Base-by-base conservation (phyloP, 2,329 filamentous ascomycete genomes). In the Sarocladiaceae sp. region DNA sequence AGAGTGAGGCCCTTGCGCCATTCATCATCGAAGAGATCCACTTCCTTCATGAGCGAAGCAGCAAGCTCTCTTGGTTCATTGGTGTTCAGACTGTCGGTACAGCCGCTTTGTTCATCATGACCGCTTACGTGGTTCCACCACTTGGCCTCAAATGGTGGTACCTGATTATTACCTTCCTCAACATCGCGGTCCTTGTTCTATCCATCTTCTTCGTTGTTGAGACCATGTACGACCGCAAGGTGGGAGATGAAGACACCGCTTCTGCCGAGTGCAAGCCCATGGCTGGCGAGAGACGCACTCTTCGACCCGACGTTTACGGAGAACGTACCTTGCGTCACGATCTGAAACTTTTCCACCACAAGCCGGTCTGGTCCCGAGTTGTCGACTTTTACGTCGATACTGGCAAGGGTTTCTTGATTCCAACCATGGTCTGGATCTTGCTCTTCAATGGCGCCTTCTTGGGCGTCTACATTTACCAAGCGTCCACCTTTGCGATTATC, bases 1-100 rank as follows among this genome's bases (percentile, higher is more conserved):
- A 68, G 48, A 63, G 58, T 28, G 66, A 68, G 39, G 64, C 60
- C 3, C 42, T 62, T 8, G 56, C 55, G 2, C 58, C 59, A 1
- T 53, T 57, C 22, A 54, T 62, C n/a, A 44, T 62, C 1, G 56
- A 60, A 36, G 60, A 62, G 52, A 57, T 62, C 11, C 47, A 57
- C 31, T 62, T 61, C 37, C 53, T 62, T 0, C 60, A 60, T 25
- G 55, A 62, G 50, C 37, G 57, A 3, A 53, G 42, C 11, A 46
- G 52, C 1, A 55, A 56, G 20, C 39, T 60, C 17, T 12, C 42
- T 13, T 59, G 56, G 53, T 59, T 57, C 23, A 52, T 58, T 4
- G 54, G 40, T 2, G 51, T 60, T 8, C 59, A 61, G 42, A 56
- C 53, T 0, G 51, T 36, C 2, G 55, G 48, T 3, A 57, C 55